These are phyloP conservation scores for Microstroma glucosiphilum DNA, from an alignment of 1,284 basidiomycete genomes.

Conservation along the genomic window DNA sequence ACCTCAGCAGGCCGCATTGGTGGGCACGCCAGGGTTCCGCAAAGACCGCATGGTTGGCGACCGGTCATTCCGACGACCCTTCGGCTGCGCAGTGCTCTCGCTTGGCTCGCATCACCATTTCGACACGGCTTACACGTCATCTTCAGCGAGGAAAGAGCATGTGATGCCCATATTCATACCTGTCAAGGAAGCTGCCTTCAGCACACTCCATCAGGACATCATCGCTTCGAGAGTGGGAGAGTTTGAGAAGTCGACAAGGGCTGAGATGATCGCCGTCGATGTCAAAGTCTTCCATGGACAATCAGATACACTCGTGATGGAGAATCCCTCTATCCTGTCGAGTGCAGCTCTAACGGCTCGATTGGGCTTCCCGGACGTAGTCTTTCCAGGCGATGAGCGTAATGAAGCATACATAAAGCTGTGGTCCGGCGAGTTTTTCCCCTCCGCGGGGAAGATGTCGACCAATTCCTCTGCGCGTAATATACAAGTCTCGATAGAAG, in stretches of 20 bases:
- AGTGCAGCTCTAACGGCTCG: conserved; percentile 75
- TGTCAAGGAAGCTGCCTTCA: conserved; percentile 73
- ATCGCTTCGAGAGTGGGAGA: conserved; percentile 72
- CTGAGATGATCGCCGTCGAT: conserved; percentile 79
- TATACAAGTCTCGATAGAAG: conserved; percentile 82
- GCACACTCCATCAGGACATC: conserved; percentile 90
- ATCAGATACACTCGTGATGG: conserved; percentile 65
- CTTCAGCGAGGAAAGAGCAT: conserved; percentile 58
- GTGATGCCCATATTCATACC: conserved; percentile 85
- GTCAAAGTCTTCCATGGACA: conserved; percentile 83
- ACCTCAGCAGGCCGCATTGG: neutral
- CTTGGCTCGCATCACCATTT: conserved; percentile 62
- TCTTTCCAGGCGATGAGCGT: conserved; percentile 82
- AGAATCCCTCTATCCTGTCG: conserved; percentile 79
- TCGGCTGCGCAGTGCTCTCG: conserved; percentile 87
- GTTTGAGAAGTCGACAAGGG: conserved; percentile 78
- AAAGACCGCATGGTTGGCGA: conserved; percentile 30
- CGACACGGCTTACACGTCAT: conserved; percentile 56
- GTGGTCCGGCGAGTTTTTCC: conserved; percentile 45
- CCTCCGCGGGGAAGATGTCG: conserved; percentile 34
- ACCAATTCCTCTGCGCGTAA: conserved; percentile 54
- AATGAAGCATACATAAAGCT: conserved; percentile 84
- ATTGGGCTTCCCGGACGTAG: conserved; percentile 93
- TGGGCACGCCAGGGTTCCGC: conserved; percentile 17
- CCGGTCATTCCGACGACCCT: conserved; percentile 67